These are phyloP conservation scores for Calonectria hawksworthii DNA, from an alignment of 2,329 filamentous ascomycete genomes.

Conservation along the genomic window DNA sequence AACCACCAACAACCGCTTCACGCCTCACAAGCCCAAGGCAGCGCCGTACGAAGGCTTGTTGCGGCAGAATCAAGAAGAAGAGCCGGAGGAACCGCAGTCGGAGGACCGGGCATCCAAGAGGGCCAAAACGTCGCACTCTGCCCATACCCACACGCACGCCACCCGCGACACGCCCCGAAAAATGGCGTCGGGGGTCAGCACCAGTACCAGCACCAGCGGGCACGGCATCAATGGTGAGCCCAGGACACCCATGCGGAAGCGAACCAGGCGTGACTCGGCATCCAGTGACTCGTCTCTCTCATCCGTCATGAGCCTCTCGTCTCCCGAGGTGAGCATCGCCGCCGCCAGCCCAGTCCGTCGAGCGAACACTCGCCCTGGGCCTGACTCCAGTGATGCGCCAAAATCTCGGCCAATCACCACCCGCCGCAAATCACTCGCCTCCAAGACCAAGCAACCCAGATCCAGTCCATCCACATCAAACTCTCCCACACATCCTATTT, in stretches of 20 bases:
- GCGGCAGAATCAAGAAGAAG: conserved; percentile 50
- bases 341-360: conserved; percentile 47
- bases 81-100: conserved; percentile 29
- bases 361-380: conserved; percentile 42
- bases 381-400: conserved; percentile 54
- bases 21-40: conserved; percentile 60
- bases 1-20: conserved; percentile 57
- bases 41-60: conserved; percentile 65
- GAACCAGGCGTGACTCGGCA: conserved; percentile 53
- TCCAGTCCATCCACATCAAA: conserved; percentile 55
- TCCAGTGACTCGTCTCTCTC: conserved; percentile 61
- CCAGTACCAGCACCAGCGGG: conserved; percentile 22
- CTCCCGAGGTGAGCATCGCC: conserved; percentile 52
- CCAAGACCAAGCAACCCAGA: conserved; percentile 52
- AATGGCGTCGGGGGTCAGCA: conserved; percentile 38
- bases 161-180: conserved; percentile 44
- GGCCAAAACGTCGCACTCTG: conserved; percentile 51
- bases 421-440: conserved; percentile 56
- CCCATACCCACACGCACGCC: conserved; percentile 37
- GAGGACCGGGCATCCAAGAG: conserved; percentile 54
- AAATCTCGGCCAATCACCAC: conserved; percentile 57
- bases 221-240: conserved; percentile 37
- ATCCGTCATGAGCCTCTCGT: conserved; percentile 55
- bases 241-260: conserved; percentile 54
- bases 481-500: conserved; percentile 48